phyloP scores from a whole-genome alignment of 2,329 filamentous ascomycete genomes.

The Phialocephala sp. region DNA sequence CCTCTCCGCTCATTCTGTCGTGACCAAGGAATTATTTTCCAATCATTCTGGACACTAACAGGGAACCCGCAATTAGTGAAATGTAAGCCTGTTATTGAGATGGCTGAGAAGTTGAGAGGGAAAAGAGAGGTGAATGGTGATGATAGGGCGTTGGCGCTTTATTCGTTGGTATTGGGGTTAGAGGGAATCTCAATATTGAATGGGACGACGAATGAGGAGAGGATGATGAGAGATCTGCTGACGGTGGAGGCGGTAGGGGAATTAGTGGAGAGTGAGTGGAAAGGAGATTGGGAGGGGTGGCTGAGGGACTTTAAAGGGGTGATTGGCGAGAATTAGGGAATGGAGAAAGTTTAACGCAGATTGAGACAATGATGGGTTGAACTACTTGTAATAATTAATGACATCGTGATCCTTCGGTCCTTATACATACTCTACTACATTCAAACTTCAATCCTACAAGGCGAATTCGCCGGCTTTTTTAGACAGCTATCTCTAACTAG shows the following conservation, averaged over 20 bases:
- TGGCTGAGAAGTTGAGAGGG: slow-evolving; percentile 50
- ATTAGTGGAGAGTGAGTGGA: slow-evolving; percentile 52
- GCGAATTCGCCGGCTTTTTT: background rate
- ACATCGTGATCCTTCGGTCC: background rate
- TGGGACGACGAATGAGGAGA: slow-evolving; percentile 57
- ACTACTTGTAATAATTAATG: background rate
- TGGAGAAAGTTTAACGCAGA: background rate
- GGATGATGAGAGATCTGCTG: slow-evolving; percentile 59
- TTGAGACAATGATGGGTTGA: background rate
- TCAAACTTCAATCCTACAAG: background rate
- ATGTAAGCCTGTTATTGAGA: slow-evolving; percentile 51
- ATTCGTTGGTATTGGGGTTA: slow-evolving; percentile 60
- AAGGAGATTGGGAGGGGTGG: slow-evolving; percentile 54
- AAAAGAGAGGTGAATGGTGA: slow-evolving; percentile 45
- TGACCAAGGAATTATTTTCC: slow-evolving; percentile 58
- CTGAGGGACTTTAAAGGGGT: slow-evolving; percentile 53
- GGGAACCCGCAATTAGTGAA: slow-evolving; percentile 59
- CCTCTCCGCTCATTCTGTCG: slow-evolving; percentile 62
- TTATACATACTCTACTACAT: background rate
- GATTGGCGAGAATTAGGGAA: slow-evolving; percentile 24
- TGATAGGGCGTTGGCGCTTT: slow-evolving; percentile 59
- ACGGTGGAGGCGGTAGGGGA: slow-evolving; percentile 48
- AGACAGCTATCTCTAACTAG: no score
- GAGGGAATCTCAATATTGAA: slow-evolving; percentile 57
- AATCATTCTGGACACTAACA: slow-evolving; percentile 66